Evolutionary conservation across 1,284 basidiomycete species (phyloP), one percentile per base, ranked within the genome.

Genomic region (Puccinia polysora): DNA sequence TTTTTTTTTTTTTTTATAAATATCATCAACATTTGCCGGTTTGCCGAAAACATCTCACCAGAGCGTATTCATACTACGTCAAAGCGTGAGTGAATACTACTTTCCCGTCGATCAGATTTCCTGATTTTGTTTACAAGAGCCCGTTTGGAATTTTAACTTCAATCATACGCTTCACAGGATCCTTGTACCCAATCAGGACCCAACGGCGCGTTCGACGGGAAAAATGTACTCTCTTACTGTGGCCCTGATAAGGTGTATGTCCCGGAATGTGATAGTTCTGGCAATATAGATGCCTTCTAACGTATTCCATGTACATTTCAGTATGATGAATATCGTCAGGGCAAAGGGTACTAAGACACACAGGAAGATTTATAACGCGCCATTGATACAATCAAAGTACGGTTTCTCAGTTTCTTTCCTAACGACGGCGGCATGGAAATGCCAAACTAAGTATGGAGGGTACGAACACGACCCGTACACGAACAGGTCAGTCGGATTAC

Each of bases 241-340:
- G 70, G 53, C 32, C 36, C 36, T n/a, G 70, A 72, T 40, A 36
- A 34, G 2, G 43, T 72, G 70, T 72, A 65, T 45, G 62, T 25
- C 1, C 7, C 1, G 2, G 28, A 23, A 10, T 10, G 8, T 45
- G 15, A n/a, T n/a, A 32, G 8, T 4, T 15, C 49, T 55, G 32
- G 14, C 25, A 10, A 23, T 25, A 4, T 49, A 7, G 30, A 38
- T 4, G 36, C 2, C 14, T 12, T 6, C 18, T 50, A 28, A 65
- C 5, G 20, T 6, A 36, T 40, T n/a, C 6, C 14, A 30, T 8
- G 18, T 43, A 32, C 23, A 43, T 28, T 47, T 5, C 58, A 72
- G 70, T 18, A 64, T 72, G 62, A 64, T 72, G 60, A 72, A 64
- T 20, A 72, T 72, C 32, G 70, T 72, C n/a, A 47, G 58, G 50